Evolutionary conservation across 176 grass and related monocot species (phyloP).

Genomic region (Cenchrus purpureus): DNA sequence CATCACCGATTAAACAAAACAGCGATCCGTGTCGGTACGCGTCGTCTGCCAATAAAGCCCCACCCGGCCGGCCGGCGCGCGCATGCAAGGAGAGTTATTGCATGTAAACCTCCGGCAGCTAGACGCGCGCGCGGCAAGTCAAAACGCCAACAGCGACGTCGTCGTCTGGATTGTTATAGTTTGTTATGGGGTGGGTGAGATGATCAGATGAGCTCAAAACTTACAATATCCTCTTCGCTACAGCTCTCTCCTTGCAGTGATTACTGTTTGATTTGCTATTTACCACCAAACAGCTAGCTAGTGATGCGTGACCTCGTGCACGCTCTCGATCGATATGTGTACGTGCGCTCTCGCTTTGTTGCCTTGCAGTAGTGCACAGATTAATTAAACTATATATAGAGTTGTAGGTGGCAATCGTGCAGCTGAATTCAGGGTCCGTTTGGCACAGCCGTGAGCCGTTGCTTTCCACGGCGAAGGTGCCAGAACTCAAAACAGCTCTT

Average conservation of each 20-base stretch:
- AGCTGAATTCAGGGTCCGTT: too few relatives aligned
- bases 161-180: not conserved
- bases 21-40: not conserved
- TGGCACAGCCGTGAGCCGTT: too few relatives aligned
- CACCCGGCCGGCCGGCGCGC: not conserved
- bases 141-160: slow-evolving; percentile 19
- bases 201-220: slow-evolving; percentile 26
- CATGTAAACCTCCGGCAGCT: not conserved
- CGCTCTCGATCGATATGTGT: not conserved
- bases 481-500: too few relatives aligned
- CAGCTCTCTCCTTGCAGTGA: not conserved
- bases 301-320: slow-evolving; percentile 7
- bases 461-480: too few relatives aligned
- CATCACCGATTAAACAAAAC: not conserved
- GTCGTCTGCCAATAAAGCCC: not conserved
- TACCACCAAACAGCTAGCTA: slow-evolving; percentile 29
- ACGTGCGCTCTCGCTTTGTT: not conserved
- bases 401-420: not conserved
- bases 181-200: not conserved
- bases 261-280: slow-evolving; percentile 13
- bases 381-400: not conserved
- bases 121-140: slow-evolving; percentile 8
- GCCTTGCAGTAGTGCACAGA: not conserved
- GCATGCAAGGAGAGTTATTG: not conserved
- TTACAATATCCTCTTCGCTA: slow-evolving; percentile 11